Percentiles rank a stretch among this genome's conserved stretches.
Conservation (phyloP, 2,329 filamentous ascomycete species). For the Cryphonectria nitschkei region DNA sequence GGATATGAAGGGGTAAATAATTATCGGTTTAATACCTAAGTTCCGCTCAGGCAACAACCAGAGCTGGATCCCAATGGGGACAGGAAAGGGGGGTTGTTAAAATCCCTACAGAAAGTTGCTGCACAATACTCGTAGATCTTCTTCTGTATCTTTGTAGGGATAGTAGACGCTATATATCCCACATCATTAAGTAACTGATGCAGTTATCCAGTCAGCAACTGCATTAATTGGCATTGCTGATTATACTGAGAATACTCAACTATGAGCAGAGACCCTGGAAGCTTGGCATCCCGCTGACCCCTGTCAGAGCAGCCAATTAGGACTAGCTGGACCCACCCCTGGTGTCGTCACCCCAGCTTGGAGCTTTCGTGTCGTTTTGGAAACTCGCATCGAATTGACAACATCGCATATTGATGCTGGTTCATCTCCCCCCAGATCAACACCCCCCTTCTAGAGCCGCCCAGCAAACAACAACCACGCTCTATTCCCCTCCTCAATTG, state of each 20-base stretch:
- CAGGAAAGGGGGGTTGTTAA: too few species aligned
- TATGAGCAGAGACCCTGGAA: slow-evolving; percentile 2
- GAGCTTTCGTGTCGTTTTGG: slow-evolving; percentile 28
- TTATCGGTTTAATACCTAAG: background rate
- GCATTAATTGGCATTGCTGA: background rate
- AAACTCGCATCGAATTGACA: slow-evolving; percentile 16
- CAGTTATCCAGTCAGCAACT: background rate
- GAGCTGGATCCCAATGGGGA: too few species aligned
- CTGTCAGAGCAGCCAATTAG: slow-evolving; percentile 17
- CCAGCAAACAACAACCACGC: background rate
- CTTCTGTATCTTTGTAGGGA: too few species aligned
- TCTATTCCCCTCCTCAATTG: background rate
- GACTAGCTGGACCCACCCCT: slow-evolving; percentile 11
- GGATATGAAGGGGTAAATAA: background rate
- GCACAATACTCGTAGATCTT: too few species aligned
- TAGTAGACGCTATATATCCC: background rate
- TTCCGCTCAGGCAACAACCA: background rate
- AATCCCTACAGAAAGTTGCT: too few species aligned
- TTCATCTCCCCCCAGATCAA: background rate
- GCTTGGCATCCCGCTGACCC: slow-evolving; percentile 6
- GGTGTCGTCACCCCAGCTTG: slow-evolving; percentile 16
- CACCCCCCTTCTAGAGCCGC: background rate
- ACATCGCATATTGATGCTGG: slow-evolving; percentile 5
- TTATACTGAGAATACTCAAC: background rate
- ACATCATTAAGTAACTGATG: background rate